Evolutionary conservation across 2,329 filamentous ascomycete species (phyloP).

Genomic region (Ophiocordyceps camponoti-floridani): DNA sequence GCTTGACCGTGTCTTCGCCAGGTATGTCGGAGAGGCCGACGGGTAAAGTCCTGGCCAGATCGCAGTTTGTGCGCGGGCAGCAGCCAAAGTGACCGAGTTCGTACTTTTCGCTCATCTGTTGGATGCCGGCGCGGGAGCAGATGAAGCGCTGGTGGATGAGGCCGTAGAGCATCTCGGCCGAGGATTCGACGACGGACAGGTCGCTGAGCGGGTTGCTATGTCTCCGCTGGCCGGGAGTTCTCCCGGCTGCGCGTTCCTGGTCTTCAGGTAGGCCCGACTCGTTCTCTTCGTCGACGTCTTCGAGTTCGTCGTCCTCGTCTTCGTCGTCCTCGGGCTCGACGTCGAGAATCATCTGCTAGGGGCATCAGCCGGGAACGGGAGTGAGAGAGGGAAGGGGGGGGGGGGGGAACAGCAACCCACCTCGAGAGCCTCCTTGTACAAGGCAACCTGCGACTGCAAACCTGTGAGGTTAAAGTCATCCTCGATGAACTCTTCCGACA

Average conservation of each 20-base stretch:
- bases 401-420: slow-evolving; percentile 17
- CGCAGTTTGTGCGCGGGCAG: slow-evolving; percentile 89
- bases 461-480: slow-evolving; percentile 99
- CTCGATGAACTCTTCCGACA: slow-evolving; percentile 97
- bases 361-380: too few relatives aligned
- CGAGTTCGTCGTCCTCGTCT: slow-evolving; percentile 63
- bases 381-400: not conserved
- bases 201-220: slow-evolving; percentile 78
- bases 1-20: slow-evolving; percentile 92
- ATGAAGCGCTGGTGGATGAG: slow-evolving; percentile 98
- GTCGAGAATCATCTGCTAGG: slow-evolving; percentile 73
- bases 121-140: slow-evolving; percentile 86
- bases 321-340: slow-evolving; percentile 92
- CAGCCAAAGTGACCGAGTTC: slow-evolving; percentile 90
- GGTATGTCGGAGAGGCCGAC: slow-evolving; percentile 90
- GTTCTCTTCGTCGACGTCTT: slow-evolving; percentile 58
- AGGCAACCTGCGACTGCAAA: slow-evolving; percentile 82
- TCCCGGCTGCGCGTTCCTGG: slow-evolving; percentile 29
- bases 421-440: slow-evolving; percentile 98
- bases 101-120: slow-evolving; percentile 99
- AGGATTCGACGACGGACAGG: slow-evolving; percentile 87
- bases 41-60: slow-evolving; percentile 74
- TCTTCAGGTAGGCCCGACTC: slow-evolving; percentile 42
- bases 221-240: slow-evolving; percentile 43
- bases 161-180: slow-evolving; percentile 94